phyloP scores from a whole-genome alignment of 2,329 filamentous ascomycete genomes.

The Colletotrichum sp. region DNA sequence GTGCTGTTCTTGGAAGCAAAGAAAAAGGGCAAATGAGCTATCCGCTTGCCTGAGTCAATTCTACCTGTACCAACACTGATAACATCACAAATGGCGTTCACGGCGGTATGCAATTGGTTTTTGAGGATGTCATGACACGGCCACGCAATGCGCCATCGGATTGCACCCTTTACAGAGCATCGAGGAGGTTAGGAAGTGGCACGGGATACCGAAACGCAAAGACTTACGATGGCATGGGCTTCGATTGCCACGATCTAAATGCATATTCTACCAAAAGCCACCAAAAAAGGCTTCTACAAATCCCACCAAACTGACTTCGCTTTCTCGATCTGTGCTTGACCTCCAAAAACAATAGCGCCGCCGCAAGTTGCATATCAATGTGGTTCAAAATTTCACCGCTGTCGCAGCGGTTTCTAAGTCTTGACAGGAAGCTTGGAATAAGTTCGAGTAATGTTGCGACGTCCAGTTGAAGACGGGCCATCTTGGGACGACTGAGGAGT shows the following conservation, averaged over 20 bases:
- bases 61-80: conserved; percentile 22
- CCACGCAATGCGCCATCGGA: neutral
- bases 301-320: neutral
- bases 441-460: neutral
- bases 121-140: conserved; percentile 1
- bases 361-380: neutral
- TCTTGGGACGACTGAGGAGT: neutral
- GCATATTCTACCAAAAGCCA: conserved; percentile 7
- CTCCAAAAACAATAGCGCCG: neutral
- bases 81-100: conserved; percentile 22
- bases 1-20: conserved; percentile 96
- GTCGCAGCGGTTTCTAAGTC: neutral
- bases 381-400: neutral
- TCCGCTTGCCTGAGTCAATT: neutral
- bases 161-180: neutral
- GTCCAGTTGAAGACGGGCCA: neutral
- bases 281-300: neutral
- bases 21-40: conserved; percentile 68
- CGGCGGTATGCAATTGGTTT: conserved; percentile 14
- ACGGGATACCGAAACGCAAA: neutral
- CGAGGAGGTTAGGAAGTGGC: neutral
- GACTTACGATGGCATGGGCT: neutral
- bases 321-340: neutral
- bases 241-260: neutral
- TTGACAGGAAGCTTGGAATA: neutral